Base-by-base conservation (phyloP, 2,329 filamentous ascomycete genomes). In the Fusarium luffae region DNA sequence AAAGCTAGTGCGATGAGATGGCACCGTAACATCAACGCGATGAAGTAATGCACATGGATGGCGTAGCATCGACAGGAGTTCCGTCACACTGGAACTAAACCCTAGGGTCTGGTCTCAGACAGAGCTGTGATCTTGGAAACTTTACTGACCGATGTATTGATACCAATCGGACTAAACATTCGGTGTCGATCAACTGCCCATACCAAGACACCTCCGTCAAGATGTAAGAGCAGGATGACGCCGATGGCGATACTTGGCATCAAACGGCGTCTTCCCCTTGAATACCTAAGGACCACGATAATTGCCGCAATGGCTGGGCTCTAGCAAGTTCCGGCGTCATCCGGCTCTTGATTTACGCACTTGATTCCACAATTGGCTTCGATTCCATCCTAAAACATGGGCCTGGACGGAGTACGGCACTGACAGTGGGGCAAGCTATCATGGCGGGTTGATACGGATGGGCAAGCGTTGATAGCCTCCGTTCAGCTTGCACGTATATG, bases 401-500 rank as follows among this genome's bases (percentile, higher is more conserved):
- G 58, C 60, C 59, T 69, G 28, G 34, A 70, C 57, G 51, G 63
- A 64, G 54, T 47, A 73, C 54, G 63, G 68, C 66, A 64, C 23
- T 55, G 43, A 42, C 42, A 50, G 72, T 74, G 72, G 72, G 72
- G 64, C 71, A 57, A 42, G 54, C 52, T 51, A 67, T 59, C 44
- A 60, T 63, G 63, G 56, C 63, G 66, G 72, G 69, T 64, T 55
- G 58, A 71, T 40, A 68, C 68, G 69, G 73, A 70, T 65, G 47
- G 52, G 67, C 58, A 59, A 54, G 71, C 54, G 49, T 52, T 52
- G 52, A 63, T 62, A 64, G 69, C 57, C 67, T 60, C 48, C 43
- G 52, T 43, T 66, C n/a, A 71, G 42, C 57, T 49, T 54, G 60
- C 25, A n/a, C 59, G 50, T 68, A 68, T 70, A 68, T 54, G 68